A percentile compares a stretch with the other conserved stretches of the same genome.
Conservation (phyloP, 2,329 filamentous ascomycete species). For the Microsporum ferrugineum region DNA sequence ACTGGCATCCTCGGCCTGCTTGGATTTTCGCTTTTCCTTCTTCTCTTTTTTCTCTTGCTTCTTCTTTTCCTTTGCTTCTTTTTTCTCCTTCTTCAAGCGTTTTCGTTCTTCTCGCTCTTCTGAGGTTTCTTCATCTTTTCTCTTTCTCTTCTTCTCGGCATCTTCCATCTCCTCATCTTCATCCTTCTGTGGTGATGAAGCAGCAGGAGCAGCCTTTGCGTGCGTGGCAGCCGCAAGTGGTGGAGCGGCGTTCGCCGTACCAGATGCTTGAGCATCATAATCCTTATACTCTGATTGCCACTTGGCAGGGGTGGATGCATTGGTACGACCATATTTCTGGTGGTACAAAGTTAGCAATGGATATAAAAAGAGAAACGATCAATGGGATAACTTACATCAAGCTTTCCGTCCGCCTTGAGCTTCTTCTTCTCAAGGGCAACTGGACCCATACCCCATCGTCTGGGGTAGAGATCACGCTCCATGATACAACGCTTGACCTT, state of each 20-base stretch:
- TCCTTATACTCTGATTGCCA: constrained; percentile 93
- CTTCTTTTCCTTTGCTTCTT: constrained; percentile 60
- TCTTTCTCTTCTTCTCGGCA: constrained; percentile 45
- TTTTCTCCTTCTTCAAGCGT: constrained; percentile 43
- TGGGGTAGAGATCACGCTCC: constrained; percentile 96
- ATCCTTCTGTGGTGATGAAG: constrained; percentile 20
- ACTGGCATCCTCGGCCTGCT: constrained; percentile 56
- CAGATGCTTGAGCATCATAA: constrained; percentile 45
- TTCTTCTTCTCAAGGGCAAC: constrained; percentile 98
- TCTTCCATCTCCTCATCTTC: constrained; percentile 31
- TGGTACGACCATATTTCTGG: constrained; percentile 79
- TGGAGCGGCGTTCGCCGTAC: constrained; percentile 10
- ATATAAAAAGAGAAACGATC: neutral
- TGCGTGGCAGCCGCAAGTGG: constrained; percentile 32
- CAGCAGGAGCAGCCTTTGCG: constrained; percentile 30
- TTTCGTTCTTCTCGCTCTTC: constrained; percentile 41
- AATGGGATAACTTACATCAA: constrained; percentile 51
- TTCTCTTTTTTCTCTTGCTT: constrained; percentile 47
- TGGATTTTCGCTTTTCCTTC: constrained; percentile 42
- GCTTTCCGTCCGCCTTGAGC: constrained; percentile 93
- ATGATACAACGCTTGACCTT: constrained; percentile 99
- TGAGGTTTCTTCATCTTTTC: constrained; percentile 44
- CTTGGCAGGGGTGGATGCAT: constrained; percentile 84
- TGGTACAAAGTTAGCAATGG: constrained; percentile 23
- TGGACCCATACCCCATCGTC: constrained; percentile 91